Evolutionary conservation across 2,329 filamentous ascomycete species (phyloP).

Genomic region (Phaeophleospora eucalypticola): DNA sequence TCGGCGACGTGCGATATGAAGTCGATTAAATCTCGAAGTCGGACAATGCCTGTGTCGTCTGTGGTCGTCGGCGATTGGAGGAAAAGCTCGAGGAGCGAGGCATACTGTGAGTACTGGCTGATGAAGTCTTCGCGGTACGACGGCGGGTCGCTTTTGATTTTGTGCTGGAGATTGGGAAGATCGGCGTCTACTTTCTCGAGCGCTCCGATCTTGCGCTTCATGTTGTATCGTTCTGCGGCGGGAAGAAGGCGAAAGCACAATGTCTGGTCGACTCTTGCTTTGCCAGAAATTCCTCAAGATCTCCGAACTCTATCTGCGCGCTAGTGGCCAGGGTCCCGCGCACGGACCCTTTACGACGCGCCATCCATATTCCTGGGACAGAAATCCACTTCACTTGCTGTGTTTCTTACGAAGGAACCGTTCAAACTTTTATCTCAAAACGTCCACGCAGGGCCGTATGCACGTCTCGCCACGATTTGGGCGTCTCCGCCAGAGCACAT

Average conservation of each 20-base stretch:
- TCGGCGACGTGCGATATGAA: constrained; percentile 91
- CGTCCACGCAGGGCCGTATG: too few relatives aligned
- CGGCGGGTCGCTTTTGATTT: constrained; percentile 81
- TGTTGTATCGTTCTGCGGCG: constrained; percentile 50
- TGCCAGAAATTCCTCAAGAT: constrained; percentile 3
- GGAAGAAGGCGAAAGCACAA: neutral
- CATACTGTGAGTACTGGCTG: constrained; percentile 86
- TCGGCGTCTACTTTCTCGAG: constrained; percentile 95
- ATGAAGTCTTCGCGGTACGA: constrained; percentile 88
- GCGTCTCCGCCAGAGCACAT: too few relatives aligned
- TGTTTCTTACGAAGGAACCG: too few relatives aligned
- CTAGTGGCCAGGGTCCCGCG: too few relatives aligned
- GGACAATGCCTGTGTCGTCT: constrained; percentile 72
- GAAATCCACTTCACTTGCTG: too few relatives aligned
- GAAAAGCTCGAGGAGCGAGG: constrained; percentile 87
- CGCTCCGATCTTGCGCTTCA: constrained; percentile 83
- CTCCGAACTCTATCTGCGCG: constrained; percentile 1
- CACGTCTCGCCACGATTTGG: too few relatives aligned
- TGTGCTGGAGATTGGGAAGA: constrained; percentile 84
- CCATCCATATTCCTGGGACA: too few relatives aligned
- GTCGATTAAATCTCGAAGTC: constrained; percentile 86
- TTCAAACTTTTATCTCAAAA: too few relatives aligned
- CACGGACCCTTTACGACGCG: too few relatives aligned
- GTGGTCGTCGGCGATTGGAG: constrained; percentile 74
- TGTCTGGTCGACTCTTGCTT: neutral